Percentiles rank a stretch among this genome's conserved stretches.
These are phyloP conservation scores for Halenospora varia DNA, from an alignment of 495 filamentous ascomycete genomes.

Conservation along the genomic window DNA sequence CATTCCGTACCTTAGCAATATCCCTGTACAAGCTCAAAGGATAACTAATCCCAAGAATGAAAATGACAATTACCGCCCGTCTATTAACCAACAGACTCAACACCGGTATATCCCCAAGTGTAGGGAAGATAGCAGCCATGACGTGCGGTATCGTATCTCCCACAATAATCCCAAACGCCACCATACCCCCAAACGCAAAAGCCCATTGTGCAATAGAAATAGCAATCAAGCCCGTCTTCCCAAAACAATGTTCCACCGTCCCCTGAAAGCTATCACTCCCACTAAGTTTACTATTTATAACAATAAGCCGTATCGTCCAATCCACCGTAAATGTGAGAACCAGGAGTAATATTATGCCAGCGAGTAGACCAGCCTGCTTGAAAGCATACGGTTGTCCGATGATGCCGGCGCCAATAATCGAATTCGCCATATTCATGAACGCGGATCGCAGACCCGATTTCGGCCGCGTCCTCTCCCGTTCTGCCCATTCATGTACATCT, in stretches of 20 bases:
- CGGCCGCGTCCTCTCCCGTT: conserved; percentile 40
- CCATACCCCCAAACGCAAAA: conserved; percentile 98
- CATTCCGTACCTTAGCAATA: conserved; percentile 78
- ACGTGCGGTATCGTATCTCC: conserved; percentile 95
- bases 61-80: conserved; percentile 77
- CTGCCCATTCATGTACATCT: conserved; percentile 37
- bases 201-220: conserved; percentile 93
- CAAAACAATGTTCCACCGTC: conserved; percentile 92
- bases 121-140: conserved; percentile 74
- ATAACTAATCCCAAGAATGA: conserved; percentile 82
- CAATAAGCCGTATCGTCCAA: conserved; percentile 96
- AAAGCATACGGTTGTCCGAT: conserved; percentile 97
- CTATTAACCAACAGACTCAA: conserved; percentile 78
- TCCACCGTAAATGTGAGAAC: conserved; percentile 79
- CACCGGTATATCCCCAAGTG: conserved; percentile 65
- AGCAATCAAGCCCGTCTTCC: conserved; percentile 78
- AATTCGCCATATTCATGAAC: conserved; percentile 99
- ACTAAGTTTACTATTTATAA: conserved; percentile 91
- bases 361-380: conserved; percentile 77
- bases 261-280: conserved; percentile 91
- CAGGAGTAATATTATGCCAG: conserved; percentile 74
- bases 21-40: conserved; percentile 90
- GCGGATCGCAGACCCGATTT: conserved; percentile 44
- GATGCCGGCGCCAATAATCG: conserved; percentile 96
- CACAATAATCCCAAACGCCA: conserved; percentile 95